Conservation (phyloP, 768 basidiomycete species). For the Tulasnella sp. region DNA sequence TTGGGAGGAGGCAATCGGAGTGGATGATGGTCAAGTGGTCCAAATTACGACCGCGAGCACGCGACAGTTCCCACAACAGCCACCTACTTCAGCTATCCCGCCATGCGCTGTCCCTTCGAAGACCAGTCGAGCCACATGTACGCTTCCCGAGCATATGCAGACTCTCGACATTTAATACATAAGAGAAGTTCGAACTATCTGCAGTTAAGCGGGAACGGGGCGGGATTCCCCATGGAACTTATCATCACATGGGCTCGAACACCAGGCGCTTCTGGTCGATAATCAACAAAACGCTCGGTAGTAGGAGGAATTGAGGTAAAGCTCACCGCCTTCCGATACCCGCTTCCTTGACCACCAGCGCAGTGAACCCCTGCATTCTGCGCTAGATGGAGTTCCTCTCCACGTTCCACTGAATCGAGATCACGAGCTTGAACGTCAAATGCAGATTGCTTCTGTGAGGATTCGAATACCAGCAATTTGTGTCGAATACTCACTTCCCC, state of each 20-base stretch:
- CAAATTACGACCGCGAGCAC: conserved; percentile 13
- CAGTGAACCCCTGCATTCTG: not conserved
- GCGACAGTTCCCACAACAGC: not conserved
- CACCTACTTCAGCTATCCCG: not conserved
- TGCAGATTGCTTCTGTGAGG: too few relatives aligned
- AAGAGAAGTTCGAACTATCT: not conserved
- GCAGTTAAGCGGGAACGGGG: not conserved
- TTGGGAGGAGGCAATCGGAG: not conserved
- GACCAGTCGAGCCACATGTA: not conserved
- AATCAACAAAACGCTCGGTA: not conserved
- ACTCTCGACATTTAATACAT: not conserved
- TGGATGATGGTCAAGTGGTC: conserved; percentile 1
- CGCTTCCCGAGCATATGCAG: too few relatives aligned
- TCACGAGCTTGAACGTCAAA: not conserved
- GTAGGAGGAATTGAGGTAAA: not conserved
- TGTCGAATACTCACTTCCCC: not conserved
- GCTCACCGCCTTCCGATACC: not conserved
- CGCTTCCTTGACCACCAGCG: not conserved
- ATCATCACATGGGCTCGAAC: not conserved
- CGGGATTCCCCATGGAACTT: too few relatives aligned
- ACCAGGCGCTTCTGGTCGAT: not conserved
- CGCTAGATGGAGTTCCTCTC: not conserved
- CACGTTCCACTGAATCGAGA: not conserved
- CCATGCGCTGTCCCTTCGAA: not conserved
- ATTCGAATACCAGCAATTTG: too few relatives aligned